Conservation (phyloP, 352 stramenopile genomes). For the Phytophthora foliorum region DNA sequence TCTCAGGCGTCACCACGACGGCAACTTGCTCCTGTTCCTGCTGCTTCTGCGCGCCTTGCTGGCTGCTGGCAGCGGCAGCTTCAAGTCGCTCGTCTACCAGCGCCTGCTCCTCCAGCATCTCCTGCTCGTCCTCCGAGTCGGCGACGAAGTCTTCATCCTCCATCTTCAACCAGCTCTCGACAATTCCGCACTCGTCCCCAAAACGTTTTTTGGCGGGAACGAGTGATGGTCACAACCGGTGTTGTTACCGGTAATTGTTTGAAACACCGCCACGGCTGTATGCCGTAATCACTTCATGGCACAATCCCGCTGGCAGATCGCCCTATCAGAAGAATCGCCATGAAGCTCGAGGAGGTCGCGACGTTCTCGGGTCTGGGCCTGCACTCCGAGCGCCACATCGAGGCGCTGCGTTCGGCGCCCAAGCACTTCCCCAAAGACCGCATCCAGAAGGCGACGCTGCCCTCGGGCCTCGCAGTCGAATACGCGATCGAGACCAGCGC, state of each 20-base stretch:
- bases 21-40: neutral
- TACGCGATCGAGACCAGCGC: slow-evolving; percentile 36
- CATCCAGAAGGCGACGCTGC: slow-evolving; percentile 30
- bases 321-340: neutral
- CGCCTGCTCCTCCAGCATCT: slow-evolving; percentile 25
- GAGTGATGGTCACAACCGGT: neutral
- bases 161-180: too few species aligned
- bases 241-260: too few species aligned
- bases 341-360: slow-evolving; percentile 34
- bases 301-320: neutral
- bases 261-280: too few species aligned
- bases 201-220: neutral
- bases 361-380: slow-evolving; percentile 34
- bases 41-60: slow-evolving; percentile 1
- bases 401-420: slow-evolving; percentile 41
- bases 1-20: neutral
- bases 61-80: neutral
- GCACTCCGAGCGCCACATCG: slow-evolving; percentile 40
- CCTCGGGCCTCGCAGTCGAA: slow-evolving; percentile 43
- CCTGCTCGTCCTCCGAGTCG: slow-evolving; percentile 58
- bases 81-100: slow-evolving; percentile 17
- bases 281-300: neutral
- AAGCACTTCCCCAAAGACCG: slow-evolving; percentile 42
- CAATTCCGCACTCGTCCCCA: too few species aligned
- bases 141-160: slow-evolving; percentile 63